Evolutionary conservation across 805 yeast species (phyloP).

Genomic region (Teunomyces pallodes): DNA sequence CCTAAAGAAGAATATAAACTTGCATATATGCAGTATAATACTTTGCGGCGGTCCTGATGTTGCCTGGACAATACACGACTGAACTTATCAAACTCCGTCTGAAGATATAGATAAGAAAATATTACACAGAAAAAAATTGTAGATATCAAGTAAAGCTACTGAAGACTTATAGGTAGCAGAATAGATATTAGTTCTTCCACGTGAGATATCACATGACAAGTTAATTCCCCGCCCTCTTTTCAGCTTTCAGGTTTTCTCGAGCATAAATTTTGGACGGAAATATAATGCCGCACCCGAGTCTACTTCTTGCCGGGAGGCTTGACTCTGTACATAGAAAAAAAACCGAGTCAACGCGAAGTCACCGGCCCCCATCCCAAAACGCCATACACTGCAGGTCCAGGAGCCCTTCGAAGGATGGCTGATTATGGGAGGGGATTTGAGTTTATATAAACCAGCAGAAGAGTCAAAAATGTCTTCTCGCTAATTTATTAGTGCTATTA

Average conservation of each 20-base stretch:
- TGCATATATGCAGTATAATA: background rate
- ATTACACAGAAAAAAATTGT: too few relatives aligned
- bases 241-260: background rate
- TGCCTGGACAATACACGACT: too few relatives aligned
- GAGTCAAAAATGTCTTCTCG: background rate
- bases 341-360: slow-evolving; percentile 4
- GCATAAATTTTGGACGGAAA: background rate
- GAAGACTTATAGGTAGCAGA: too few relatives aligned
- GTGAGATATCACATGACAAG: too few relatives aligned
- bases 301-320: background rate
- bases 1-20: background rate
- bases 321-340: slow-evolving; percentile 1
- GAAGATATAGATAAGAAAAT: too few relatives aligned
- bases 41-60: too few relatives aligned
- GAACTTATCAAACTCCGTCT: too few relatives aligned
- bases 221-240: background rate
- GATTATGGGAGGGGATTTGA: background rate
- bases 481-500: background rate
- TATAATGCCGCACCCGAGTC: background rate
- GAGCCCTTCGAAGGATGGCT: slow-evolving; percentile 1
- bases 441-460: background rate
- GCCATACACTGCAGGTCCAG: slow-evolving; percentile 1
- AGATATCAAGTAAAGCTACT: too few relatives aligned
- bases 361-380: background rate
- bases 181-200: too few relatives aligned